Base-by-base conservation (phyloP, 2,329 filamentous ascomycete genomes). In the Fusarium sp. region DNA sequence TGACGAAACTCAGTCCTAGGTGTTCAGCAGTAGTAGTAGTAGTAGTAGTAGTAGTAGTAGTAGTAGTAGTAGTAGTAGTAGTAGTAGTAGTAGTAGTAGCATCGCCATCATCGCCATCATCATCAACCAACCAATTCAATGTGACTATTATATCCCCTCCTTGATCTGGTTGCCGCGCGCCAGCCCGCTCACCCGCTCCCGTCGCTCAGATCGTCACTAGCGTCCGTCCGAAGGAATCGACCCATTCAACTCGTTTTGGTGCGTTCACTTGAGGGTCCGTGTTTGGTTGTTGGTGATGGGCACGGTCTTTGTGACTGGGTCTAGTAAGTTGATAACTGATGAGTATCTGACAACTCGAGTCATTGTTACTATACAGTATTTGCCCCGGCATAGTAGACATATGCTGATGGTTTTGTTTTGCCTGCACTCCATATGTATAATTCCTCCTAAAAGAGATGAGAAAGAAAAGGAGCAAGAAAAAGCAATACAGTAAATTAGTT, bases 141-240 rank as follows among this genome's bases (percentile, higher is more conserved):
- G 14, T 26, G 31, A 55, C 52, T 17, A 31, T 17, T 31, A 14
- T 34, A 39, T 40, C 39, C 38, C 33, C 31, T 52, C 40, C 22
- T 18, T 49, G 38, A 65, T 65, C 61, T 53, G 56, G 58, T 45
- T 61, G 58, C 66, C 48, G 31, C 52, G 51, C 55, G 62, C 66
- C 65, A 65, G 39, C 51, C 54, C 63, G 54, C 58, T 38, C 55
- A 66, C 56, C 66, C 66, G 59, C 59, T 61, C 59, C 65, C 65
- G 59, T 59, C 51, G 48, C 62, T 58, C 56, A 69, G 66, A 69
- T 69, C 66, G 52, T 57, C 54, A 48, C 55, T 69, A 69, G 66
- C 61, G 66, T 40, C 53, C 55, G 40, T 54, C 50, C 50, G 49
- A 43, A 34, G 39, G 28, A 9, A 52, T 58, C 55, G 46, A 44